These are phyloP conservation scores for Aquanectria penicillioides DNA, from an alignment of 2,329 filamentous ascomycete species.

Conservation along the genomic window DNA sequence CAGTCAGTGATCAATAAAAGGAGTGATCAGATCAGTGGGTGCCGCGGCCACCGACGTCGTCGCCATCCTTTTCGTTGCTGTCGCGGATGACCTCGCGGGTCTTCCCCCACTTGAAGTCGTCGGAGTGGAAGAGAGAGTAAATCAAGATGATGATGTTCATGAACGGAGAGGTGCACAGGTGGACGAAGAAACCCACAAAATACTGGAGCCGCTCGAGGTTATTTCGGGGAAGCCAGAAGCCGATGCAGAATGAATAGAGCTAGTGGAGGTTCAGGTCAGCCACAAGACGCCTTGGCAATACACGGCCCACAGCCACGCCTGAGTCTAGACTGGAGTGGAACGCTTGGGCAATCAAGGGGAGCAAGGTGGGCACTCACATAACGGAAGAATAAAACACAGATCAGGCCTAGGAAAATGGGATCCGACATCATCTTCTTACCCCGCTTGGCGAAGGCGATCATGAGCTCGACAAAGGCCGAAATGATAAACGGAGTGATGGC, in stretches of 20 bases:
- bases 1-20: no score
- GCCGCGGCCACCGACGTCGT: slow-evolving; percentile 37
- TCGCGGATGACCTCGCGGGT: slow-evolving; percentile 50
- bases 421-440: slow-evolving; percentile 48
- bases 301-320: slow-evolving; percentile 10
- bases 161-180: slow-evolving; percentile 51
- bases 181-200: slow-evolving; percentile 51
- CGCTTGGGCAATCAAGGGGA: neutral
- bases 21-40: slow-evolving; percentile 28
- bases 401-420: slow-evolving; percentile 50
- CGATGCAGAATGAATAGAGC: slow-evolving; percentile 54
- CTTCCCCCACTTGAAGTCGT: slow-evolving; percentile 60
- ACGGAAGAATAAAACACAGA: slow-evolving; percentile 49
- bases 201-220: slow-evolving; percentile 51
- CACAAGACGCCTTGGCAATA: slow-evolving; percentile 3
- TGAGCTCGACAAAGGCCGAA: slow-evolving; percentile 49
- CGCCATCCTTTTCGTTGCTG: slow-evolving; percentile 39
- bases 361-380: slow-evolving; percentile 48
- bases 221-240: slow-evolving; percentile 53
- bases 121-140: slow-evolving; percentile 54
- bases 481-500: slow-evolving; percentile 57
- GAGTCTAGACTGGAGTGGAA: slow-evolving; percentile 15
- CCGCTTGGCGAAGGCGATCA: slow-evolving; percentile 47
- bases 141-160: slow-evolving; percentile 55
- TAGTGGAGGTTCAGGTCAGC: slow-evolving; percentile 34